Evolutionary conservation across 208 protist genomes (phyloP).

Genomic region (Leishmania amazonensis): DNA sequence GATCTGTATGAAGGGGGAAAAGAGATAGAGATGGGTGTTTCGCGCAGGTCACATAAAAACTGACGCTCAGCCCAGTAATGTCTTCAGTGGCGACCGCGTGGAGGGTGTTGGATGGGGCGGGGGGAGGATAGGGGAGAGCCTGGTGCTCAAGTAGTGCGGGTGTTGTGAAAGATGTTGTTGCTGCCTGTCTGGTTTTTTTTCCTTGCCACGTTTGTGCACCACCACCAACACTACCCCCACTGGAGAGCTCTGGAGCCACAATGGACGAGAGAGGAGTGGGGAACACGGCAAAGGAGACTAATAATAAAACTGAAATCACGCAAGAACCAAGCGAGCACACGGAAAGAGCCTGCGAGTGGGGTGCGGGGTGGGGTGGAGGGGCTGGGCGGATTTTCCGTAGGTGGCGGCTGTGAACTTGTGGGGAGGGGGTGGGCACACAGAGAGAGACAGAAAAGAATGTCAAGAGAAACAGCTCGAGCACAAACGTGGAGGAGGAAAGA

Average conservation of each 20-base stretch:
- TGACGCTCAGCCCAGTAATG: neutral
- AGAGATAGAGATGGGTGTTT: neutral
- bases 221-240: neutral
- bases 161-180: neutral
- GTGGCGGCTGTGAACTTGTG: neutral
- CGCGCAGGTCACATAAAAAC: neutral
- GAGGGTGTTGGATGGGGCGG: neutral
- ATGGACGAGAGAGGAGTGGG: neutral
- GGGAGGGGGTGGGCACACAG: neutral
- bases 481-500: neutral
- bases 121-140: neutral
- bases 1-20: neutral
- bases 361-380: too few species aligned
- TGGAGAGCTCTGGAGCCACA: neutral
- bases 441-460: neutral
- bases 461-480: neutral
- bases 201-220: neutral
- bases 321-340: neutral
- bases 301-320: slow-evolving; percentile 5
- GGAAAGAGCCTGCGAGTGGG: too few species aligned
- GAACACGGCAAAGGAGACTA: neutral
- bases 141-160: neutral
- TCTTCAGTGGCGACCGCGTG: neutral
- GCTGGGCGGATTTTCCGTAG: too few species aligned
- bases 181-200: neutral